Evolutionary conservation across 148 eudicot genomes (phyloP).

Genomic region (Spergularia bocconei): DNA sequence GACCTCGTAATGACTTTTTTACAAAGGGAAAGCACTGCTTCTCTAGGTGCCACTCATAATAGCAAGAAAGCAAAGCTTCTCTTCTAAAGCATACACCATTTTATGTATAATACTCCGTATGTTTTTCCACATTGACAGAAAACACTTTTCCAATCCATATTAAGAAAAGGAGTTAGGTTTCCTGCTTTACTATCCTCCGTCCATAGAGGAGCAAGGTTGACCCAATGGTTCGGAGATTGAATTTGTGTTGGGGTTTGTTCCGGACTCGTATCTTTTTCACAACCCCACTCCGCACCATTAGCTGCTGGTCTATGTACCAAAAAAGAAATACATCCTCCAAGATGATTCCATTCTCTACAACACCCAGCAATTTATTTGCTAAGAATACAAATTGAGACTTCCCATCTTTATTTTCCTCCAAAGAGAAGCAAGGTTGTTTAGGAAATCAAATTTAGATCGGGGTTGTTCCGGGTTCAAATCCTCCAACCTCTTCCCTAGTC

Average conservation of each 20-base stretch:
- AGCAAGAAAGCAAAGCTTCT: not conserved
- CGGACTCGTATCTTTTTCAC: too few relatives aligned
- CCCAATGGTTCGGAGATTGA: too few relatives aligned
- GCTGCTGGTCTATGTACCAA: too few relatives aligned
- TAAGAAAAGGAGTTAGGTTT: not conserved
- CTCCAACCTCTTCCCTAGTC: not conserved
- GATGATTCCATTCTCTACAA: not conserved
- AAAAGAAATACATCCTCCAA: not conserved
- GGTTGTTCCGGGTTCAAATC: too few relatives aligned
- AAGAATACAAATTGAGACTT: not conserved
- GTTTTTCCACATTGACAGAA: not conserved
- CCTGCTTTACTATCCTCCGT: not conserved
- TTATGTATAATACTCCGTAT: not conserved
- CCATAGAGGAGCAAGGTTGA: too few relatives aligned
- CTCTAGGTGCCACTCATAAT: not conserved
- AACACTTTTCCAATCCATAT: not conserved
- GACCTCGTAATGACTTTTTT: not conserved
- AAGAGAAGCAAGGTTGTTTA: too few relatives aligned
- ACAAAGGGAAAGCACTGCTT: not conserved
- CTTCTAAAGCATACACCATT: not conserved
- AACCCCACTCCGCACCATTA: too few relatives aligned
- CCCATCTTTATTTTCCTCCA: not conserved
- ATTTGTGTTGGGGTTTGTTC: too few relatives aligned
- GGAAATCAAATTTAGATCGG: too few relatives aligned
- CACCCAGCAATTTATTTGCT: not conserved